Evolutionary conservation across 805 yeast genomes (phyloP).

Genomic region (Saccharomyces kudriavzevii): DNA sequence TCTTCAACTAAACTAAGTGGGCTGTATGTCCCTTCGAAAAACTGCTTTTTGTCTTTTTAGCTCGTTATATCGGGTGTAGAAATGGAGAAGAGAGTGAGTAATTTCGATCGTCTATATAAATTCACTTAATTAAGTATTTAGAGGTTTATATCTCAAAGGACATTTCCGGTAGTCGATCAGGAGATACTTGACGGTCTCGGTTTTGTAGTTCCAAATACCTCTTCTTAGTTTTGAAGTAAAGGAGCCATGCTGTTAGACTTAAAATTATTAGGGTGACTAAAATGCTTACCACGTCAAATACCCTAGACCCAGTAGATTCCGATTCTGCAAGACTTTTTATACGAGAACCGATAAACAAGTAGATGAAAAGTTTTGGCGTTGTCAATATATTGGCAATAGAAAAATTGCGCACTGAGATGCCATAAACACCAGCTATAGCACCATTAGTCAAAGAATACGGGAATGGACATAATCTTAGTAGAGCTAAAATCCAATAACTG

Average conservation of each 20-base stretch:
- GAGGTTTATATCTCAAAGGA: background rate
- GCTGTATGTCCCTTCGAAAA: background rate
- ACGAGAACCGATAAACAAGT: slow-evolving; percentile 70
- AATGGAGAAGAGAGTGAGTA: background rate
- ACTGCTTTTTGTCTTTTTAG: background rate
- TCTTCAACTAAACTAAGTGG: background rate
- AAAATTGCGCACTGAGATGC: slow-evolving; percentile 54
- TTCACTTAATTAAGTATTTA: slow-evolving; percentile 5
- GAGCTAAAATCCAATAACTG: slow-evolving; percentile 54
- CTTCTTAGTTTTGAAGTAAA: slow-evolving; percentile 47
- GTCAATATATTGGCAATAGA: slow-evolving; percentile 64
- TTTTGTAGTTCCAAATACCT: slow-evolving; percentile 29
- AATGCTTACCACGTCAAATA: slow-evolving; percentile 59
- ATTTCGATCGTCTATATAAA: background rate
- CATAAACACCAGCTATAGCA: slow-evolving; percentile 82
- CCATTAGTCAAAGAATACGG: slow-evolving; percentile 92
- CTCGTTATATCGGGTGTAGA: background rate
- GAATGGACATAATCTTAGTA: slow-evolving; percentile 80
- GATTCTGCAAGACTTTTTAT: slow-evolving; percentile 60
- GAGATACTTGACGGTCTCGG: background rate
- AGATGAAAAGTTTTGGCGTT: slow-evolving; percentile 74
- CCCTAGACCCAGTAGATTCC: slow-evolving; percentile 40
- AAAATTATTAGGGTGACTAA: slow-evolving; percentile 48
- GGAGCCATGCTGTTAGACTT: slow-evolving; percentile 52
- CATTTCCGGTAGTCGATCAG: background rate